Evolutionary conservation across 768 basidiomycete species (phyloP).

Genomic region (Lyophyllum decastes): DNA sequence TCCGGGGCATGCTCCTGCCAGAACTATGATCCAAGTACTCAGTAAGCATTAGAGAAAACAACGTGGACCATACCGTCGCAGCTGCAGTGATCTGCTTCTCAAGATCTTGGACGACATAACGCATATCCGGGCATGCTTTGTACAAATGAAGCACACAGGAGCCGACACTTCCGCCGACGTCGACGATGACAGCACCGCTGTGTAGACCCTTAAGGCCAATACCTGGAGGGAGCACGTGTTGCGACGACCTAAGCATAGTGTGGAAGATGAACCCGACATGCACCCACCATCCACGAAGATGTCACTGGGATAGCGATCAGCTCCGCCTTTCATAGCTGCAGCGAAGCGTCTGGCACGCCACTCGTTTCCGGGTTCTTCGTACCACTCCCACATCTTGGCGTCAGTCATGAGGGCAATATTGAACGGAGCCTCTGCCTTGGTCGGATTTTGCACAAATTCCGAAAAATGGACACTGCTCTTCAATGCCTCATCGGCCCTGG

Average conservation of each 20-base stretch:
- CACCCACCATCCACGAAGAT: not conserved
- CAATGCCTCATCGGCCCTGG: slow-evolving; percentile 18
- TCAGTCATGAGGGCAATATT: slow-evolving; percentile 20
- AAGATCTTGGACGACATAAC: slow-evolving; percentile 9
- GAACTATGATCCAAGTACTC: not conserved
- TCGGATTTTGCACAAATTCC: slow-evolving; percentile 12
- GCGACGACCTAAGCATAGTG: not conserved
- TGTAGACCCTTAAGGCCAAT: not conserved
- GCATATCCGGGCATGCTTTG: slow-evolving; percentile 1
- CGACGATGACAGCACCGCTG: slow-evolving; percentile 1
- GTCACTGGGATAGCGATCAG: not conserved
- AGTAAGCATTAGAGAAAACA: not conserved
- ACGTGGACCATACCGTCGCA: not conserved
- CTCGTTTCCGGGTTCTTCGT: slow-evolving; percentile 26
- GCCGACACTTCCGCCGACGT: slow-evolving; percentile 10
- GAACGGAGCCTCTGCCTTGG: slow-evolving; percentile 13
- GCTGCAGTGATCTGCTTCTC: slow-evolving; percentile 1
- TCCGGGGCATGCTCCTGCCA: slow-evolving; percentile 4
- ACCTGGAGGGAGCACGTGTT: not conserved
- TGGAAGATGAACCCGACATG: not conserved
- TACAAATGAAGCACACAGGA: not conserved
- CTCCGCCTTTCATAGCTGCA: slow-evolving; percentile 19
- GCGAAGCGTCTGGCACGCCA: slow-evolving; percentile 22
- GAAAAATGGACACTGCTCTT: slow-evolving; percentile 8
- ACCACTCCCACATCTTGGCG: slow-evolving; percentile 25